These are phyloP conservation scores for Mycena chlorophos DNA, from an alignment of 768 basidiomycete species.

Conservation along the genomic window DNA sequence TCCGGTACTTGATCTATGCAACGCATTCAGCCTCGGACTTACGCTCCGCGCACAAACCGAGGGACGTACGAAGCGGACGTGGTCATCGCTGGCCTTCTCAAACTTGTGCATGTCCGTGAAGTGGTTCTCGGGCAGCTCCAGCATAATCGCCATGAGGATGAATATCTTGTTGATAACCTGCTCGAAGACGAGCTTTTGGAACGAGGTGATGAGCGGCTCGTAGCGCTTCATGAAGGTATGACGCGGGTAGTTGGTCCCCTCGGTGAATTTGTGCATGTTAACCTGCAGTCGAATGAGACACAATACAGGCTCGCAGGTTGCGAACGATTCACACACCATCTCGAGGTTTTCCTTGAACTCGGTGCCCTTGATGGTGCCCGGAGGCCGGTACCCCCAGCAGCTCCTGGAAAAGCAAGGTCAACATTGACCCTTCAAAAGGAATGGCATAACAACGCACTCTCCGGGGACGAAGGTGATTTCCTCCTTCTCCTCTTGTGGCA, in stretches of 20 bases:
- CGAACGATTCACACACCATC: conserved; percentile 17
- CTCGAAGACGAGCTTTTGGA: conserved; percentile 31
- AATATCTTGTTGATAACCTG: conserved; percentile 32
- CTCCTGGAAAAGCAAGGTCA: conserved; percentile 12
- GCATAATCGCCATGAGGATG: conserved; percentile 38
- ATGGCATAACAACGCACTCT: conserved; percentile 26
- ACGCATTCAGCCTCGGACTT: background rate
- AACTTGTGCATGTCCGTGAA: conserved; percentile 42
- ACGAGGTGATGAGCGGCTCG: conserved; percentile 29
- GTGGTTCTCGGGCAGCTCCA: conserved; percentile 49
- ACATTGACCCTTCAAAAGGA: background rate
- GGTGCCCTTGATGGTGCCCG: conserved; percentile 31
- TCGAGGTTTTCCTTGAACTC: conserved; percentile 40
- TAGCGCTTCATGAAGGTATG: conserved; percentile 25
- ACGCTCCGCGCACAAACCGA: background rate
- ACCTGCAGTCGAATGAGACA: conserved; percentile 7
- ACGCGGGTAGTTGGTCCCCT: conserved; percentile 20
- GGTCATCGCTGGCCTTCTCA: conserved; percentile 32
- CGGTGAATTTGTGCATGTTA: conserved; percentile 37
- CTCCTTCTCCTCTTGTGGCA: conserved; percentile 35
- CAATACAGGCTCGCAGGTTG: background rate
- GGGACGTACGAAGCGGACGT: conserved; percentile 30
- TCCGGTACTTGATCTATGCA: conserved; percentile 35
- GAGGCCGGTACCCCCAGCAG: conserved; percentile 36
- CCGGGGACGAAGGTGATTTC: conserved; percentile 32